Evolutionary conservation across 208 protist species (phyloP).

Genomic region (Crithidia thermophila): DNA sequence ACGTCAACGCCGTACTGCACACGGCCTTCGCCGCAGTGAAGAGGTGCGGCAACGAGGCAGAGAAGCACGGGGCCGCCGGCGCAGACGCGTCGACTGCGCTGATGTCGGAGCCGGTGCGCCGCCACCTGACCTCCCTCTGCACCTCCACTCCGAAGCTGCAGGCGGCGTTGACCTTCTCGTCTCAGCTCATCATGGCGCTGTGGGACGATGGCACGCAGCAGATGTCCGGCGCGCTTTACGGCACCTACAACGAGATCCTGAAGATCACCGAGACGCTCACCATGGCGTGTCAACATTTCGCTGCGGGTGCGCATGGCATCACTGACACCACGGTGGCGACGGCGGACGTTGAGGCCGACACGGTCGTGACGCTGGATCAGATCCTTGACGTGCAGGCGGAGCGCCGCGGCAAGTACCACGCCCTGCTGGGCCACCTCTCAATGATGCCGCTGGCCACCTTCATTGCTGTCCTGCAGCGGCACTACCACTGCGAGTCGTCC

Average conservation of each 20-base stretch:
- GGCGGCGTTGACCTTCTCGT: conserved; percentile 44
- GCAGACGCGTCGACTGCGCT: neutral
- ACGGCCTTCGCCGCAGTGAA: conserved; percentile 18
- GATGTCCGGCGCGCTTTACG: conserved; percentile 82
- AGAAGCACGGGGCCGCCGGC: conserved; percentile 7
- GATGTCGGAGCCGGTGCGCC: neutral
- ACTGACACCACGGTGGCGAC: neutral
- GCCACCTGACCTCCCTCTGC: conserved; percentile 36
- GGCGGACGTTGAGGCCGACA: neutral
- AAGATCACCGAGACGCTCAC: conserved; percentile 15
- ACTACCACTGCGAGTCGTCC: conserved; percentile 24
- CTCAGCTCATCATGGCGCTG: conserved; percentile 81
- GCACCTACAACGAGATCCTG: conserved; percentile 71
- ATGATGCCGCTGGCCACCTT: conserved; percentile 56
- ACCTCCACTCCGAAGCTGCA: conserved; percentile 42
- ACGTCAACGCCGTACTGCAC: conserved; percentile 58
- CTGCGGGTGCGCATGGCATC: too few relatives aligned
- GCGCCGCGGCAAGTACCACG: conserved; percentile 88
- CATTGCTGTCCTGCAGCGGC: conserved; percentile 36
- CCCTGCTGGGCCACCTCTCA: conserved; percentile 65
- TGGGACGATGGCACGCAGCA: conserved; percentile 92
- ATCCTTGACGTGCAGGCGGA: conserved; percentile 70
- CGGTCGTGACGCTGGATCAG: conserved; percentile 34
- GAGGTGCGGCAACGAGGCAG: neutral
- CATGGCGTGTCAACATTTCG: neutral